Base-by-base conservation (phyloP, 2,329 filamentous ascomycete species). In the Chrysosporium keratinophilum region DNA sequence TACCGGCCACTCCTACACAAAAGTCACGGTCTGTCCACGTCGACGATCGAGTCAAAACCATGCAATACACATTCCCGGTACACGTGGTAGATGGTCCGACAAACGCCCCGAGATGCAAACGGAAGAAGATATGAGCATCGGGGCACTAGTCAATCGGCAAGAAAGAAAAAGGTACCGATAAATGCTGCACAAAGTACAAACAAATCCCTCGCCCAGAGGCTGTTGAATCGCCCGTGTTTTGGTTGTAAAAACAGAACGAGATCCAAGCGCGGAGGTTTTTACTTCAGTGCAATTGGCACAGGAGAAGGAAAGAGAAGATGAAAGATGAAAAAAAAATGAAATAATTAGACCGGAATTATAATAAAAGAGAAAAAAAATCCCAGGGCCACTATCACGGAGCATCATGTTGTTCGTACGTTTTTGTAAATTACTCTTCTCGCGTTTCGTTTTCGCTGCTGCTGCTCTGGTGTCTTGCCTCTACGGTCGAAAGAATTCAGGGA, bases 191-290 rank as follows among this genome's bases (percentile, higher is more conserved):
- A 17, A 41, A n/a, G 39, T 35, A 33, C 39, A 11, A 42, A 34
- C 14, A 10, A 28, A 54, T 39, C 33, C 39, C 43, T 45, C 45
- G 40, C 46, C 39, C 28, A 34, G 64, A 65, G 64, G 61, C 60
- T 67, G 83, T 87, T 87, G 83, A 87, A 84, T 81, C 83, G 76
- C 74, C 74, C 61, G 78, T 83, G 81, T 85, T 87, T 87, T 86
- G 80, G 83, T 88, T 87, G 82, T 77, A 84, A 87, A 87, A 87
- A 85, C 81, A 84, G 78, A 79, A 80, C 84, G 78, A 81, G 80
- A 78, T 80, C 78, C 81, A 81, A 80, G 73, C 76, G 20, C n/a
- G 55, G 59, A 45, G 74, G n/a, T n/a, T 78, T 43, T 37, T 40
- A 43, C 41, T 76, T 78, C 79, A 78, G 83, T 78, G 78, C 80